Conservation (phyloP, 2,329 filamentous ascomycete genomes). For the Bipolaris zeicola region DNA sequence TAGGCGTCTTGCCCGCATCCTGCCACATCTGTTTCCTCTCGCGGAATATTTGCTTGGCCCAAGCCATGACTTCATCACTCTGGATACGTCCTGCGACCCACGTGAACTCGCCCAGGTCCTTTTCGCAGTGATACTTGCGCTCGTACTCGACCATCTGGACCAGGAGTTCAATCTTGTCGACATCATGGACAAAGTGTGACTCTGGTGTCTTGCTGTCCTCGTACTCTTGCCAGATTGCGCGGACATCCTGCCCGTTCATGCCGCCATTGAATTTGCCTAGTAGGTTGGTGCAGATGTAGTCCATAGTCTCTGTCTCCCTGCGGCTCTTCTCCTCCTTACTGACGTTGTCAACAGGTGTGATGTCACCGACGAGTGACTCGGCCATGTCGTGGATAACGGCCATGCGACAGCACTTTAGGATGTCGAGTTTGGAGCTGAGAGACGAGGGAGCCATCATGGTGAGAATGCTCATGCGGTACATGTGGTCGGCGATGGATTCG, state of each 20-base stretch:
- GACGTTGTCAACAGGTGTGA: constrained; percentile 89
- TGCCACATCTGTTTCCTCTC: constrained; percentile 80
- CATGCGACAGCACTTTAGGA: constrained; percentile 89
- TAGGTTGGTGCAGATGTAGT: constrained; percentile 77
- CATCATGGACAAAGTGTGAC: constrained; percentile 88
- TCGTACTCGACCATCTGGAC: constrained; percentile 98
- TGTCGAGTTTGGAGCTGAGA: constrained; percentile 73
- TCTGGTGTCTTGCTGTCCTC: constrained; percentile 85
- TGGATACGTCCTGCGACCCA: constrained; percentile 76
- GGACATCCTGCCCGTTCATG: constrained; percentile 70
- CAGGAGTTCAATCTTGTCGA: constrained; percentile 95
- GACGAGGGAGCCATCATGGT: constrained; percentile 85
- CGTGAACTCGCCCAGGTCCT: constrained; percentile 86
- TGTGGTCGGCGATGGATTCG: constrained; percentile 96
- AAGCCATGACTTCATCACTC: constrained; percentile 77
- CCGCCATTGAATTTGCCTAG: constrained; percentile 79
- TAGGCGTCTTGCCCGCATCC: constrained; percentile 41
- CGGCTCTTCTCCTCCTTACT: constrained; percentile 86
- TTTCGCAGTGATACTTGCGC: constrained; percentile 65
- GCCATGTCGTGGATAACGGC: constrained; percentile 98
- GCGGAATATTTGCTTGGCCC: constrained; percentile 75
- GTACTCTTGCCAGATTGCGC: constrained; percentile 90
- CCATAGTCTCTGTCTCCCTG: constrained; percentile 87
- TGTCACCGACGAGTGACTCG: constrained; percentile 91
- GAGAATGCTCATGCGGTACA: constrained; percentile 99